Evolutionary conservation across 2,329 filamentous ascomycete genomes (phyloP).

Genomic region (Aspergillus tubingensis): DNA sequence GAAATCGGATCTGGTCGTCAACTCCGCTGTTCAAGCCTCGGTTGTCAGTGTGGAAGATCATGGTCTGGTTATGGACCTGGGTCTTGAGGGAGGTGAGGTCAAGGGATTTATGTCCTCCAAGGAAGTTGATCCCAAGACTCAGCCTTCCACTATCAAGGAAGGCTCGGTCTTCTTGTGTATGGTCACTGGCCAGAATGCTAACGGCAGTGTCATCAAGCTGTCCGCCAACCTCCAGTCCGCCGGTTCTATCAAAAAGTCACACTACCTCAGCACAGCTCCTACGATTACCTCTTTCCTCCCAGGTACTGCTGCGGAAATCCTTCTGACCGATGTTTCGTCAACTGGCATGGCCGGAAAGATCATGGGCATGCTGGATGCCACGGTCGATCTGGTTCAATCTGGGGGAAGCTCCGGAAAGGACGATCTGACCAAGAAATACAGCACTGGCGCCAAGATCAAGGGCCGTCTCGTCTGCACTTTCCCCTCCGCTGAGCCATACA

Average conservation of each 20-base stretch:
- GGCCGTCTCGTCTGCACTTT: constrained; percentile 87
- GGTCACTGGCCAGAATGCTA: constrained; percentile 71
- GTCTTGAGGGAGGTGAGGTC: constrained; percentile 66
- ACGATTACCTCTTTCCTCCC: constrained; percentile 89
- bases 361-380: constrained; percentile 87
- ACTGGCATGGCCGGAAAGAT: constrained; percentile 86
- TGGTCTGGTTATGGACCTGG: constrained; percentile 89
- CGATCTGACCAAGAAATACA: constrained; percentile 75
- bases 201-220: constrained; percentile 83
- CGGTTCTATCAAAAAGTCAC: constrained; percentile 65
- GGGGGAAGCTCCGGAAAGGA: constrained; percentile 69
- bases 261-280: constrained; percentile 72
- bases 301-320: constrained; percentile 82
- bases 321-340: constrained; percentile 73
- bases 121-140: constrained; percentile 69
- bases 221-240: constrained; percentile 72
- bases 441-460: constrained; percentile 79
- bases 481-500: constrained; percentile 73
- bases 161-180: constrained; percentile 84
- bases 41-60: constrained; percentile 94
- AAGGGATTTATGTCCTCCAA: constrained; percentile 84
- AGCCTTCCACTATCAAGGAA: constrained; percentile 71
- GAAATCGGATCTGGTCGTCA: constrained; percentile 70
- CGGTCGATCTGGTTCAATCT: constrained; percentile 87
- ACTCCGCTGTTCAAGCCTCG: constrained; percentile 81